Evolutionary conservation across 2,329 filamentous ascomycete genomes (phyloP).

Genomic region (Exutisphaerella laricina): DNA sequence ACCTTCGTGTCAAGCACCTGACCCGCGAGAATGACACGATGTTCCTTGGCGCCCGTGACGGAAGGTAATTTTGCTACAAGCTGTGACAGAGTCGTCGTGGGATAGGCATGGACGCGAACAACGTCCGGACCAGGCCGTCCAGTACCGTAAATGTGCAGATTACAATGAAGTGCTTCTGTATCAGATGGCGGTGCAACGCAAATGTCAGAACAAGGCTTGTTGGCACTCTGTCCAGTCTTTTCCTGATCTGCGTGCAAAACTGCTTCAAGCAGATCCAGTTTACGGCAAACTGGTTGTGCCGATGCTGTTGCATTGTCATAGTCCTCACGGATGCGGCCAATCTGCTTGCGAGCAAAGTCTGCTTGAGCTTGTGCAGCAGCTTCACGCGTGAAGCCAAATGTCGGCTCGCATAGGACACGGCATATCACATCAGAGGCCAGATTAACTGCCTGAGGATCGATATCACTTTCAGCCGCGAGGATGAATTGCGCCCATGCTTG

Average conservation of each 20-base stretch:
- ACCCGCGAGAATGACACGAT: slow-evolving; percentile 25
- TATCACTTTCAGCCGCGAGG: slow-evolving; percentile 16
- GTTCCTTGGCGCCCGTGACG: slow-evolving; percentile 21
- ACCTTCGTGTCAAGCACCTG: slow-evolving; percentile 17
- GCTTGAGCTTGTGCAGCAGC: slow-evolving; percentile 14
- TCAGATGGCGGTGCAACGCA: neutral
- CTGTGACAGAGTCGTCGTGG: slow-evolving; percentile 17
- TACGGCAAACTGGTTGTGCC: slow-evolving; percentile 7
- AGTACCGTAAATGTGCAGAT: slow-evolving; percentile 19
- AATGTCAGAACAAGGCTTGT: neutral
- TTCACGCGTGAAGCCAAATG: slow-evolving; percentile 4
- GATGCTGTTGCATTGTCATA: neutral
- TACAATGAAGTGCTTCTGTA: slow-evolving; percentile 13
- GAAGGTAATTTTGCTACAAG: slow-evolving; percentile 20
- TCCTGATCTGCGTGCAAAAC: slow-evolving; percentile 9
- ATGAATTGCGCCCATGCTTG: slow-evolving; percentile 21
- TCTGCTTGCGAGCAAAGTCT: slow-evolving; percentile 19
- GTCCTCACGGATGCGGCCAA: slow-evolving; percentile 12
- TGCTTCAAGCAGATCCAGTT: slow-evolving; percentile 17
- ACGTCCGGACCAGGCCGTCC: slow-evolving; percentile 16
- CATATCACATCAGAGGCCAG: slow-evolving; percentile 10
- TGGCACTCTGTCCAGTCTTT: neutral
- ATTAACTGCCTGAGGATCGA: slow-evolving; percentile 2
- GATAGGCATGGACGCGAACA: slow-evolving; percentile 14
- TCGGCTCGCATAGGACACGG: slow-evolving; percentile 17